phyloP scores from a whole-genome alignment of 495 filamentous ascomycete species.

The Extremus antarcticus region DNA sequence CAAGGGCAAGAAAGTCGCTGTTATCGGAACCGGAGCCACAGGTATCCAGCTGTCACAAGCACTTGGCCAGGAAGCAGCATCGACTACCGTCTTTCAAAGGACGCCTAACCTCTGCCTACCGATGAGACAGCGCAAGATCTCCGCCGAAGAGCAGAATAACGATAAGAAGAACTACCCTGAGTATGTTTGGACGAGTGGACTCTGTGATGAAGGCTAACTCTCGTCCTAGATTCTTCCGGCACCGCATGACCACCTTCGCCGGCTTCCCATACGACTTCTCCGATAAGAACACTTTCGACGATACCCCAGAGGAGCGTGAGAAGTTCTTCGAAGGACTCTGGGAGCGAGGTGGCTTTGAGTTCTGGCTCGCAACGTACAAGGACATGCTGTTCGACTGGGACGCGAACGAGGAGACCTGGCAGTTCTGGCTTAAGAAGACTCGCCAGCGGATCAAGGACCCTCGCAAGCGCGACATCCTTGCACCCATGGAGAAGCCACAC shows the following conservation, averaged over 20 bases:
- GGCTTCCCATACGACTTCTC: slow-evolving; percentile 39
- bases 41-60: slow-evolving; percentile 19
- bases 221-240: slow-evolving; percentile 29
- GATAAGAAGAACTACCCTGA: slow-evolving; percentile 35
- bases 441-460: slow-evolving; percentile 39
- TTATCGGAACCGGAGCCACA: slow-evolving; percentile 48
- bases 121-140: slow-evolving; percentile 39
- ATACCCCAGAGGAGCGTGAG: slow-evolving; percentile 38
- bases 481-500: slow-evolving; percentile 37
- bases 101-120: slow-evolving; percentile 44
- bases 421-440: slow-evolving; percentile 37
- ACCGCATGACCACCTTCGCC: slow-evolving; percentile 36
- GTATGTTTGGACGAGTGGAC: slow-evolving; percentile 32
- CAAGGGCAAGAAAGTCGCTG: slow-evolving; percentile 42
- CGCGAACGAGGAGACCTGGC: slow-evolving; percentile 37
- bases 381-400: slow-evolving; percentile 39
- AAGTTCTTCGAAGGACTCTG: slow-evolving; percentile 38
- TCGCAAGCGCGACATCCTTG: slow-evolving; percentile 36
- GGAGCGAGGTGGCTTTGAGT: slow-evolving; percentile 39
- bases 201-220: background rate
- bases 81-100: slow-evolving; percentile 42
- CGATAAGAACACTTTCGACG: slow-evolving; percentile 35
- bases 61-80: slow-evolving; percentile 27
- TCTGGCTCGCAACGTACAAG: slow-evolving; percentile 41
- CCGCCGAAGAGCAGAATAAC: slow-evolving; percentile 35